phyloP scores from a whole-genome alignment of 2,329 filamentous ascomycete species.

The Penicillium psychrosexuale region DNA sequence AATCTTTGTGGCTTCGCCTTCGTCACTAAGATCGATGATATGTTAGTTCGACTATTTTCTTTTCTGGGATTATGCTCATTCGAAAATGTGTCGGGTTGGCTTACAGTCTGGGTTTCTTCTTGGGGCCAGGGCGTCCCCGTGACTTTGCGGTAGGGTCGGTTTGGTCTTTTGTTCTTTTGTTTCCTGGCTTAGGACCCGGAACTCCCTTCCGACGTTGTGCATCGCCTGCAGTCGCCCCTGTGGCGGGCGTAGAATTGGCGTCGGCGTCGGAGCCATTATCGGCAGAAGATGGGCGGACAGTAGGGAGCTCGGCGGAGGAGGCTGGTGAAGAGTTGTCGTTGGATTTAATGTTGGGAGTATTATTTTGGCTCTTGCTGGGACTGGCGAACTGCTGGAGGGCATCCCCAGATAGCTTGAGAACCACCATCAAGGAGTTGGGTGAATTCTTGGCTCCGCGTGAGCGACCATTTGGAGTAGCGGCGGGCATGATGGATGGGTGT shows the following conservation, averaged over 20 bases:
- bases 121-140: constrained; percentile 85
- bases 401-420: constrained; percentile 41
- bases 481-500: constrained; percentile 18
- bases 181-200: constrained; percentile 65
- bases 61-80: neutral
- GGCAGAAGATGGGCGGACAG: constrained; percentile 36
- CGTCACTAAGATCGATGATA: constrained; percentile 42
- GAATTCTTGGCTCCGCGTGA: constrained; percentile 30
- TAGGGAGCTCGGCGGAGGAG: constrained; percentile 34
- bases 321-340: constrained; percentile 38
- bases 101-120: constrained; percentile 94
- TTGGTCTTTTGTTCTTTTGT: constrained; percentile 52
- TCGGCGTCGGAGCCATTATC: constrained; percentile 42
- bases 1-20: constrained; percentile 45
- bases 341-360: constrained; percentile 24
- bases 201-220: constrained; percentile 72
- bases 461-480: constrained; percentile 36
- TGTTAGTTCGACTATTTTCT: neutral
- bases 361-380: constrained; percentile 3
- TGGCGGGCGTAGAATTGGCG: constrained; percentile 40
- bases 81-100: constrained; percentile 42
- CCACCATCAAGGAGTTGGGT: constrained; percentile 24
- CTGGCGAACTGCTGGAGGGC: constrained; percentile 36
- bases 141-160: constrained; percentile 54
- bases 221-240: constrained; percentile 38